Base-by-base conservation (phyloP, 73 alveolate genomes). In the Diophrys sp. region DNA sequence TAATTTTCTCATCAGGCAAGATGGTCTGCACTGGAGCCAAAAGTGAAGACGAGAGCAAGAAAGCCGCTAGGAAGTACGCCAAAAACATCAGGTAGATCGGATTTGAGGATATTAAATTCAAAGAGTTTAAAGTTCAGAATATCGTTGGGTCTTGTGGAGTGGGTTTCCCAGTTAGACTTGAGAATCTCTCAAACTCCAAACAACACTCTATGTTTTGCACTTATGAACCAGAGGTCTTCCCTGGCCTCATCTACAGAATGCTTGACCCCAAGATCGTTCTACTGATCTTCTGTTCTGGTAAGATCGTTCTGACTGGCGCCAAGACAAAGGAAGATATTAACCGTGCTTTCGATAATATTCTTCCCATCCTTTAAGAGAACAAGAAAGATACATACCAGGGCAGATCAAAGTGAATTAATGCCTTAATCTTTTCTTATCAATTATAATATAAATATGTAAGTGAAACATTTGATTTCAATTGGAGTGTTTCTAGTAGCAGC, bases 21-120 rank as follows among this genome's bases (percentile, higher is more conserved):
- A 96, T 97, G 99, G 99, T 97, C 66, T 91, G 98, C 81, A 96
- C 99, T 8, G 99, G 99, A 24, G 99, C 99, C 29, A 96, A 96
- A 79, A 80, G 96, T 33, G 99, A 97, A 88, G 98, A 91, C 31
- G 93, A 91, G 29, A 79, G 98, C 32, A 84, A 82, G 55, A 70
- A 56, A 44, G 99, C 99, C 29, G 97, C 99, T 31, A 88, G 98
- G 89, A 93, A 91, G 80, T 96, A 90, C 85, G 97, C 99, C 11
- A 95, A 97, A 79, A 95, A 90, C 29, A 87, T 97, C 69, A 83
- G 87, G 77, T 91, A 89, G 70, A 83, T 96, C 56, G 98, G 98
- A 31, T 94, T 82, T 81, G 25, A 28, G 1, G 88, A 84, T 11
- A 99, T 96, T 25, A 85, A 79, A 53, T 95, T 97, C 90, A 80